Evolutionary conservation across 176 grass and related monocot species (phyloP), one percentile per base, ranked within the genome.

Genomic region (Ampelocalamus luodianensis): DNA sequence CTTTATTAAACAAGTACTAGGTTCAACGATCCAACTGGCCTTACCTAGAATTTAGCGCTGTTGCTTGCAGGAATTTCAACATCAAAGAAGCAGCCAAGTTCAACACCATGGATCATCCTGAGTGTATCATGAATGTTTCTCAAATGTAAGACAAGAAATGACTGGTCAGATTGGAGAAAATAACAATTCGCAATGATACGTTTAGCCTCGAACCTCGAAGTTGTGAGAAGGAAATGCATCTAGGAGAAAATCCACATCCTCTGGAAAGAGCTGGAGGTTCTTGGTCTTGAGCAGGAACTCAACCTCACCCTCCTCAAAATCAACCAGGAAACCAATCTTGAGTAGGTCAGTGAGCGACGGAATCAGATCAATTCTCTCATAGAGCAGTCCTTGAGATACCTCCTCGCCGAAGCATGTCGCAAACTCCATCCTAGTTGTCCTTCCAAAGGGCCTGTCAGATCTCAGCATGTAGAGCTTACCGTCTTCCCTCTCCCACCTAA

Each of bases 271-370:
- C 22, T 67, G 82, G 48, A 89, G 83, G 58, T 89, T 89, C 81
- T 89, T 65, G 48, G 67, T 89, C 66, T 77, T 67, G 32, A 90
- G 62, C 83, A 90, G 37, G 79, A 82, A 90, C 40, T 86, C 58
- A 26, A 90, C 83, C 40, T 76, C 82, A 59, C 67, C 68, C 44
- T 68, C 69, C n/a, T 85, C 59, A 66, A 89, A 89, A 38, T 71
- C 68, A 69, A 80, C 40, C 39, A 79, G 60, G 20, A 87, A 87
- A 26, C 65, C 76, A 82, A 65, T 24, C 14, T 23, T 73, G 10
- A 87, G 54, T 58, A 80, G 69, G 15, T 78, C 76, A 0, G 14
- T 59, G 17, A 88, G 66, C 63, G 67, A 65, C 15, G 51, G 36
- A 71, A 87, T 71, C 10, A 74, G 22, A 10, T 80, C 79, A 74